Evolutionary conservation across 306 rosid species (phyloP).

Genomic region (Prunus mume): DNA sequence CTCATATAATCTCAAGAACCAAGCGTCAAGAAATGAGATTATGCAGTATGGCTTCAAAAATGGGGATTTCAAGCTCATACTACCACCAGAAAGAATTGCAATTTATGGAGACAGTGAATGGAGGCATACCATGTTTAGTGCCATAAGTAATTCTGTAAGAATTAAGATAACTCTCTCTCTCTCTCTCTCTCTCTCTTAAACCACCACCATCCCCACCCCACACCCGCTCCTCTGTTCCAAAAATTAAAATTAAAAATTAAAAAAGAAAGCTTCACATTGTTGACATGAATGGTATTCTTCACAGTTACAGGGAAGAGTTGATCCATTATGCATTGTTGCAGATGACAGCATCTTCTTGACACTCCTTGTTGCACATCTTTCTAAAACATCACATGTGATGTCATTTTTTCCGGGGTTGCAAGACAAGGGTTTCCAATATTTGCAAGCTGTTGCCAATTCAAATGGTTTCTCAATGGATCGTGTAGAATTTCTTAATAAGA

Average conservation of each 20-base stretch:
- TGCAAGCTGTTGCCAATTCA: conserved; percentile 62
- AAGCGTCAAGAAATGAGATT: conserved; percentile 33
- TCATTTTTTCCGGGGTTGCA: conserved; percentile 72
- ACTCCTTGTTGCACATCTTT: conserved; percentile 60
- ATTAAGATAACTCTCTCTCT: conserved; percentile 23
- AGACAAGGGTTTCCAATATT: conserved; percentile 57
- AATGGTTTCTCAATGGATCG: conserved; percentile 57
- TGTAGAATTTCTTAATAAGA: conserved; percentile 58
- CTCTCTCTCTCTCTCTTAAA: background rate
- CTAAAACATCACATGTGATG: conserved; percentile 46
- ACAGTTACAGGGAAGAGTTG: conserved; percentile 69
- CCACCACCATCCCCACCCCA: background rate
- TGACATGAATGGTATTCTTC: conserved; percentile 23
- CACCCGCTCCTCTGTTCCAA: background rate
- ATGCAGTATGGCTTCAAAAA: conserved; percentile 28
- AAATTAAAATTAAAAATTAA: conserved; percentile 3
- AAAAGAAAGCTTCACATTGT: conserved; percentile 20
- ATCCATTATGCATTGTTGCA: conserved; percentile 59
- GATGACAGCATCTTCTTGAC: conserved; percentile 83
- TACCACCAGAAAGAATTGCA: conserved; percentile 79
- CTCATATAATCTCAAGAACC: conserved; percentile 52
- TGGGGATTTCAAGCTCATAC: conserved; percentile 48
- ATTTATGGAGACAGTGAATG: conserved; percentile 73
- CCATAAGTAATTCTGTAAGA: conserved; percentile 47
- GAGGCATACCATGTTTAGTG: conserved; percentile 61